Evolutionary conservation across 2,329 filamentous ascomycete species (phyloP).

Genomic region (Phialophora chinensis): DNA sequence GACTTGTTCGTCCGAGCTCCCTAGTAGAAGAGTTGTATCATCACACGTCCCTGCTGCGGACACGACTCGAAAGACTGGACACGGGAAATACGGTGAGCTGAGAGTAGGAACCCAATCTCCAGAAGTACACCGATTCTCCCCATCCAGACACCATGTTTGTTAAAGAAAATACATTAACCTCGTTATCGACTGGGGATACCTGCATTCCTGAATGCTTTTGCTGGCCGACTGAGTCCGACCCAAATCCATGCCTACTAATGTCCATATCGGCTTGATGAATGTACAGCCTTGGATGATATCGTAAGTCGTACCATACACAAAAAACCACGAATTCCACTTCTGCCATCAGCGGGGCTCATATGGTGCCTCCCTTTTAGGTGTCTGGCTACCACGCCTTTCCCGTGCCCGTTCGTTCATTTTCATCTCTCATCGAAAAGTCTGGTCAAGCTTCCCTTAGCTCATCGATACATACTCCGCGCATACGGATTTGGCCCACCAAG

Average conservation of each 20-base stretch:
- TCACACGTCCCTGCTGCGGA: background rate
- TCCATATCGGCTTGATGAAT: background rate
- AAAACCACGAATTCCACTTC: background rate
- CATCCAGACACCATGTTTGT: background rate
- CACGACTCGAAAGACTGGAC: background rate
- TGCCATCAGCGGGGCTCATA: background rate
- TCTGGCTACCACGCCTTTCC: background rate
- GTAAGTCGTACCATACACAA: background rate
- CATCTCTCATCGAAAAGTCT: background rate
- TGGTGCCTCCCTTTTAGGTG: background rate
- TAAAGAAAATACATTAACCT: background rate
- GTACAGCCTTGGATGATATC: background rate
- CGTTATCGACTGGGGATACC: background rate
- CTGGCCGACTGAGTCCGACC: background rate
- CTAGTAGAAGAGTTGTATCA: background rate
- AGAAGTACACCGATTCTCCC: background rate
- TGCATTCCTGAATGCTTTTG: background rate
- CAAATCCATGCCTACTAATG: background rate
- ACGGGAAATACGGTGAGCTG: background rate
- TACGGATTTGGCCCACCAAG: background rate
- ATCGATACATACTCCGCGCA: background rate
- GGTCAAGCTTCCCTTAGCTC: background rate
- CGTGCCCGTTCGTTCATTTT: background rate
- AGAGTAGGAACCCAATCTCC: background rate
- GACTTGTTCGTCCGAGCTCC: background rate